A percentile compares a stretch with the other conserved stretches of the same genome.
phyloP scores from a whole-genome alignment of 1,139 yeast species.

The Pichiaceae sp. region DNA sequence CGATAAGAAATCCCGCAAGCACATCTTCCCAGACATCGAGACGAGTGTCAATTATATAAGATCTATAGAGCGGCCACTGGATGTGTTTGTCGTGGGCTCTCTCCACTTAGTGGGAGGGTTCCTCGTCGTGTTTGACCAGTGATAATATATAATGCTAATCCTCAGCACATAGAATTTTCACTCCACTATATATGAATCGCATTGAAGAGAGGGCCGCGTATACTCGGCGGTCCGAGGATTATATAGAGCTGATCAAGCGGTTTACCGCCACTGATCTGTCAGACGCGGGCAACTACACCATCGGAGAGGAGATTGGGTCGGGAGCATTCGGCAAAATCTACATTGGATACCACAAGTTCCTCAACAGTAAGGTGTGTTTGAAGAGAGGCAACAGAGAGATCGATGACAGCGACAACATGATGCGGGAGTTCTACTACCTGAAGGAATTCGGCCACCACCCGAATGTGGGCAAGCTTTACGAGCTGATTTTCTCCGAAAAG shows the following conservation, averaged over 20 bases:
- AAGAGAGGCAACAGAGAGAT: slow-evolving; percentile 57
- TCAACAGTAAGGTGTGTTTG: slow-evolving; percentile 71
- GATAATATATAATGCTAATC: no score
- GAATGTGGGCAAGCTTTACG: slow-evolving; percentile 77
- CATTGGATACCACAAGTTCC: slow-evolving; percentile 66
- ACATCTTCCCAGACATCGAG: slow-evolving; percentile 69
- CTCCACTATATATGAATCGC: slow-evolving; percentile 1
- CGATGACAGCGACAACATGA: slow-evolving; percentile 73
- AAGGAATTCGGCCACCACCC: slow-evolving; percentile 69
- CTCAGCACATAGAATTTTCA: no score
- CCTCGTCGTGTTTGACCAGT: slow-evolving; percentile 63
- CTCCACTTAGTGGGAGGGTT: slow-evolving; percentile 92
- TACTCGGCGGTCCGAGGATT: slow-evolving; percentile 23
- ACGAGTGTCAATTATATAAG: slow-evolving; percentile 52
- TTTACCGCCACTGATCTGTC: slow-evolving; percentile 30
- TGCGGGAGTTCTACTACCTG: slow-evolving; percentile 85
- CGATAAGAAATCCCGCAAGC: slow-evolving; percentile 36
- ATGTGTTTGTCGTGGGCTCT: slow-evolving; percentile 91
- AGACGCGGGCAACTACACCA: slow-evolving; percentile 71
- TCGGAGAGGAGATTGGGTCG: slow-evolving; percentile 69
- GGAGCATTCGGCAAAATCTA: slow-evolving; percentile 92
- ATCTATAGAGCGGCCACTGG: slow-evolving; percentile 39
- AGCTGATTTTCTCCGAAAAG: slow-evolving; percentile 72
- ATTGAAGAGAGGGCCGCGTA: slow-evolving; percentile 23
- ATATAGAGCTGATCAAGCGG: slow-evolving; percentile 20